Evolutionary conservation across 176 grass and related monocot species (phyloP), one percentile per base, ranked within the genome.

Genomic region (Ampelocalamus luodianensis): DNA sequence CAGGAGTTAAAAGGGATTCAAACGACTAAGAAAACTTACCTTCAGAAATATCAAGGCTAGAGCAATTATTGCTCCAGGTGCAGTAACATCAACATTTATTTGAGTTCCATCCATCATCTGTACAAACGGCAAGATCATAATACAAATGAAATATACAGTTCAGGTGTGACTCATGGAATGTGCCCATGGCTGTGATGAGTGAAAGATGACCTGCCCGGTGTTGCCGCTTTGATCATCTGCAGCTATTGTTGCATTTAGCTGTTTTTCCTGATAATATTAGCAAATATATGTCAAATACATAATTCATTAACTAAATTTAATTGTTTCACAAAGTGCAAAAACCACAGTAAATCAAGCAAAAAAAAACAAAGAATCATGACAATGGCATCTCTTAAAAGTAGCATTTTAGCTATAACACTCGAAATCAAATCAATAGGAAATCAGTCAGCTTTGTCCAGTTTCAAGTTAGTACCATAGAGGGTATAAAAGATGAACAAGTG

Each of bases 41-140:
- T 95, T 98, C 75, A 98, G 82, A 91, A 88, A 98, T 86, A 98
- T 95, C 50, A 98, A 80, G 39, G 91, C 93, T 68, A 98, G 85
- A 78, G 95, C 95, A 95, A 98, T 92, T 95, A 92, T 95, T 72
- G 93, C 95, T 77, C 95, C 95, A 80, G 95, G 95, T 77, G 95
- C 91, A 79, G 95, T 98, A 72, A 98, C 93, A 73, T 98, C 93
- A 90, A 98, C 88, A 86, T 98, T 98, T 87, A 98, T 89, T 73
- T 92, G 95, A 65, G 89, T 54, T 86, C 91, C 93, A 90, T 95
- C 93, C 86, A 91, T 91, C 81, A 93, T 93, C 95, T 98, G 82
- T 74, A 82, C 55, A 90, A 66, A 83, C 16, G 27, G 44, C 45
- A 69, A 85, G 59, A 74, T 73, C 34, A 68, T 68, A 79, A 54